These are phyloP conservation scores for Garcileccinum viscosum DNA, from an alignment of 1,284 basidiomycete genomes.

Conservation along the genomic window DNA sequence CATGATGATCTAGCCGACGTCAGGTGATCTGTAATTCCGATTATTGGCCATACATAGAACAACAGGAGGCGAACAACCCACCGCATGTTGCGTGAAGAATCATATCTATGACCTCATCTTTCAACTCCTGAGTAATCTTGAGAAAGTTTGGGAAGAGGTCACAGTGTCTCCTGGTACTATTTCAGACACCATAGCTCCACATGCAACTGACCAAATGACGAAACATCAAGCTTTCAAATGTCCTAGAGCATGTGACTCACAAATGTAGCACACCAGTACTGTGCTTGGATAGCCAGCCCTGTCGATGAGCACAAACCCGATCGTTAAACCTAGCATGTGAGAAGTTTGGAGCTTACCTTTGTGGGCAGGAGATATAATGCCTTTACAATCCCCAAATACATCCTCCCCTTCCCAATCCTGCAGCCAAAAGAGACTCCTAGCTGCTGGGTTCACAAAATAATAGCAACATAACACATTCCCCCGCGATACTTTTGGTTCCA, in stretches of 20 bases:
- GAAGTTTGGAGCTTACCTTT: conserved; percentile 29
- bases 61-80: conserved; percentile 26
- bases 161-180: conserved; percentile 52
- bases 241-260: conserved; percentile 16
- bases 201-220: neutral
- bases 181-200: conserved; percentile 6
- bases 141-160: conserved; percentile 54
- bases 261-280: conserved; percentile 53
- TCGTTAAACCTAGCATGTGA: neutral
- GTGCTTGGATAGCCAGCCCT: conserved; percentile 57
- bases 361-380: conserved; percentile 26
- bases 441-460: conserved; percentile 37
- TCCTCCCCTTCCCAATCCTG: conserved; percentile 27
- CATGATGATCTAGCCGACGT: conserved; percentile 36
- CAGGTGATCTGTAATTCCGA: conserved; percentile 30
- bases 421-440: conserved; percentile 38
- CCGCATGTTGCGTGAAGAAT: conserved; percentile 56
- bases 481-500: conserved; percentile 28
- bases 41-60: neutral
- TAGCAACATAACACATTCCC: conserved; percentile 31
- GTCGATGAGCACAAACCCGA: neutral
- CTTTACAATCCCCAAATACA: conserved; percentile 32
- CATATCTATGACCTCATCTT: conserved; percentile 54
- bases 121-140: conserved; percentile 40
- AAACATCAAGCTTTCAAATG: conserved; percentile 15